Conservation (phyloP, 2,329 filamentous ascomycete species). For the Arthrinium puccinioides region DNA sequence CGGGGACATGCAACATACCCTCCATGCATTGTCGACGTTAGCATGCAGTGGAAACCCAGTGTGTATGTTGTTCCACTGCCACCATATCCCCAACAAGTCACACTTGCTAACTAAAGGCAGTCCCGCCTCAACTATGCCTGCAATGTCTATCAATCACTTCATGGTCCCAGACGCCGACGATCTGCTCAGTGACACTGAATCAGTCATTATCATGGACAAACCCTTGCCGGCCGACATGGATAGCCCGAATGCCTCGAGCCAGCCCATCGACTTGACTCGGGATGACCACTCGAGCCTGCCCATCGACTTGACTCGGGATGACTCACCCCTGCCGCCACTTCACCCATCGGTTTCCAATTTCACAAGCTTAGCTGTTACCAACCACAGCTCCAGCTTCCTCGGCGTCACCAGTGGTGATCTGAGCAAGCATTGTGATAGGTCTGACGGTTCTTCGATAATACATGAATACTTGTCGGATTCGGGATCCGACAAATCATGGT, state of each 20-base stretch:
- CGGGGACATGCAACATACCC: constrained; percentile 27
- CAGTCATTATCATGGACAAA: neutral
- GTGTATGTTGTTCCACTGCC: constrained; percentile 1
- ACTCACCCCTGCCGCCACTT: too few relatives aligned
- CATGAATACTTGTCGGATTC: too few relatives aligned
- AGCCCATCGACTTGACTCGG: neutral
- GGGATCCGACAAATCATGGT: too few relatives aligned
- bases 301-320: neutral
- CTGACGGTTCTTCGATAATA: too few relatives aligned
- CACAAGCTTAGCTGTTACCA: too few relatives aligned
- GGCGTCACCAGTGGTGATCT: too few relatives aligned
- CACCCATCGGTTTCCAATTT: too few relatives aligned
- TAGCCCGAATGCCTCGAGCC: neutral
- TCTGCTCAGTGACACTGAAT: neutral
- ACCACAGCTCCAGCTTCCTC: too few relatives aligned
- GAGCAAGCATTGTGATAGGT: too few relatives aligned
- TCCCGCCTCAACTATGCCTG: neutral
- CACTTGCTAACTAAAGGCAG: constrained; percentile 5
- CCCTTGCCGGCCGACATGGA: neutral
- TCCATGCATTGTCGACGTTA: constrained; percentile 29
- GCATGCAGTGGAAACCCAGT: constrained; percentile 15
- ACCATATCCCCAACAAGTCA: too few relatives aligned
- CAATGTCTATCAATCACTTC: neutral
- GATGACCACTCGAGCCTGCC: neutral
- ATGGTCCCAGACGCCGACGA: neutral